Base-by-base conservation (phyloP, 2,329 filamentous ascomycete species). In the Cladorrhinum sp. region DNA sequence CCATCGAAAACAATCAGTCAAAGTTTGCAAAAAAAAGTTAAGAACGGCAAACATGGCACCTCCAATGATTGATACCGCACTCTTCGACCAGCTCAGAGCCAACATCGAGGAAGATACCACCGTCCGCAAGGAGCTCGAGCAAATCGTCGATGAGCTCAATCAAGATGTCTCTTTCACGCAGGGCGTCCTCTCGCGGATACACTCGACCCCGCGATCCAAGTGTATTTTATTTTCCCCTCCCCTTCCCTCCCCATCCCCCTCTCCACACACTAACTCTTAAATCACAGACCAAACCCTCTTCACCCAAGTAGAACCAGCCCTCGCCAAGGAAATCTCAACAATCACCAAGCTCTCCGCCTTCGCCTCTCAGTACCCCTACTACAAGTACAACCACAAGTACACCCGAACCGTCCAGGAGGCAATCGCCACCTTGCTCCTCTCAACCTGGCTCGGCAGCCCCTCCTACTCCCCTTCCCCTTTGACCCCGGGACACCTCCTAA, bases 321-420 rank as follows among this genome's bases (percentile, higher is more conserved):
- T 98, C 72, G 79, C 84, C 64, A 84, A 89, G 36, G 86, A 96
- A 73, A 83, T 90, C 59, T 79, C 85, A 52, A 89, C 88, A 50
- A 83, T 97, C 50, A 77, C 79, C 60, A 85, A 88, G 66, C 84
- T 99, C 50, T 84, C 85, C 63, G 77, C 81, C 58, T 84, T 91
- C 58, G 92, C 93, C 1, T 93, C 92, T 24, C 83, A 90, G 73
- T 89, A 96, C 70, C 93, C 95, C 0, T 99, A 98, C 81, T 99
- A 98, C 86, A 97, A 96, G 83, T 88, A 96, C 79, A 97, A 97
- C 76, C 79, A 81, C 59, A 85, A 92, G 73, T 99, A 95, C 95
- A 84, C 86, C 25, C 85, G 91, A 61, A 86, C 90, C 70, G 78
- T 97, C 58, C 93, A 98, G 75, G 91, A 91, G 73, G 85, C 91